Conservation (phyloP, 192 early-diverging fungal genomes). For the Rhizoclosmatium sp. region DNA sequence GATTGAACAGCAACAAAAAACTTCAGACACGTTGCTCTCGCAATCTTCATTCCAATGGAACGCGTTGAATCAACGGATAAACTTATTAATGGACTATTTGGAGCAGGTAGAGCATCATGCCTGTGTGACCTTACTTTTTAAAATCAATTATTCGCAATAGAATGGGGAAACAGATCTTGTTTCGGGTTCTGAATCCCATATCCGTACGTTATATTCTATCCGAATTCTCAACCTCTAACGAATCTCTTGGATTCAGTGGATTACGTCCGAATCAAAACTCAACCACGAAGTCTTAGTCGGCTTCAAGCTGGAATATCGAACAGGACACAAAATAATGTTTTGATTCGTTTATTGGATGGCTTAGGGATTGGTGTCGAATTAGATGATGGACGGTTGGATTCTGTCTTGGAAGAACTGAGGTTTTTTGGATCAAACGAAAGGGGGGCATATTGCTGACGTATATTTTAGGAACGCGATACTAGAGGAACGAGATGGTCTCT, state of each 20-base stretch:
- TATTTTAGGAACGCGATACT: slow-evolving; percentile 5
- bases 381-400: neutral
- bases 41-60: slow-evolving; percentile 24
- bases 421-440: neutral
- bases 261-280: slow-evolving; percentile 10
- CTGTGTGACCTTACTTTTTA: neutral
- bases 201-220: neutral
- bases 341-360: neutral
- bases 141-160: neutral
- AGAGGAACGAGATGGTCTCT: slow-evolving; percentile 22
- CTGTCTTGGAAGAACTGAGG: slow-evolving; percentile 9
- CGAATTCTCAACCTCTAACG: neutral
- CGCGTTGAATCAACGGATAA: slow-evolving; percentile 33
- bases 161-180: neutral
- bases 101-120: neutral
- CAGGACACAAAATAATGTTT: neutral
- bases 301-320: neutral
- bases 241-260: neutral
- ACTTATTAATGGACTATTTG: slow-evolving; percentile 6
- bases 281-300: too few species aligned
- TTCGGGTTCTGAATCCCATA: neutral
- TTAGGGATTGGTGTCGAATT: slow-evolving; percentile 6
- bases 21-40: neutral
- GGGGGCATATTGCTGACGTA: neutral
- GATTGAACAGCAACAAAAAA: neutral